Conservation (phyloP, 148 eudicot species). For the Euryodendron excelsum region DNA sequence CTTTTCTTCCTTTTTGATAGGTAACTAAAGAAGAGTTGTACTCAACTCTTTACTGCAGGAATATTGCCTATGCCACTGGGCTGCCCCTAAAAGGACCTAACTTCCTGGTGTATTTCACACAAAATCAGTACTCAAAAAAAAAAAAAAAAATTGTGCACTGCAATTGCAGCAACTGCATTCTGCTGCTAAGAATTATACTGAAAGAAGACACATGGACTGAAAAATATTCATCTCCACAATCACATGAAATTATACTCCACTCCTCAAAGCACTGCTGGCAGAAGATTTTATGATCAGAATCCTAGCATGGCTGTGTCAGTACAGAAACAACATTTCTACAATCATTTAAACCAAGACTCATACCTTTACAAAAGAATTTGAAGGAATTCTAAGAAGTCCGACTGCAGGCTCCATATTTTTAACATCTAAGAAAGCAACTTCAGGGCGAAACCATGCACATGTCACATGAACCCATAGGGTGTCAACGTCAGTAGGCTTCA, state of each 20-base stretch:
- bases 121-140: background rate
- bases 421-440: slow-evolving; percentile 68
- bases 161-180: background rate
- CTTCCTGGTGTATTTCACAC: background rate
- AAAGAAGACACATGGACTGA: background rate
- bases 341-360: background rate
- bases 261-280: background rate
- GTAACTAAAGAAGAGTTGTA: no score
- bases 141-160: background rate
- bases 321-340: slow-evolving; percentile 2
- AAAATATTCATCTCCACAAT: slow-evolving; percentile 6
- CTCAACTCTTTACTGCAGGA: no score
- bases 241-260: background rate
- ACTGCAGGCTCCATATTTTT: slow-evolving; percentile 92
- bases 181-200: no score
- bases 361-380: slow-evolving; percentile 70
- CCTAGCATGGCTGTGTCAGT: background rate
- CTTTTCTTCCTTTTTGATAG: no score
- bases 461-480: slow-evolving; percentile 94
- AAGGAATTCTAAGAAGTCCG: slow-evolving; percentile 70
- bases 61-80: no score
- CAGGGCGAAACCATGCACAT: slow-evolving; percentile 98
- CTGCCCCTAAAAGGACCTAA: no score
- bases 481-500: slow-evolving; percentile 90
- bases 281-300: background rate